Percentiles rank a stretch among this genome's conserved stretches.
These are phyloP conservation scores for Alternaria metachromatica DNA, from an alignment of 2,329 filamentous ascomycete genomes.

Conservation along the genomic window DNA sequence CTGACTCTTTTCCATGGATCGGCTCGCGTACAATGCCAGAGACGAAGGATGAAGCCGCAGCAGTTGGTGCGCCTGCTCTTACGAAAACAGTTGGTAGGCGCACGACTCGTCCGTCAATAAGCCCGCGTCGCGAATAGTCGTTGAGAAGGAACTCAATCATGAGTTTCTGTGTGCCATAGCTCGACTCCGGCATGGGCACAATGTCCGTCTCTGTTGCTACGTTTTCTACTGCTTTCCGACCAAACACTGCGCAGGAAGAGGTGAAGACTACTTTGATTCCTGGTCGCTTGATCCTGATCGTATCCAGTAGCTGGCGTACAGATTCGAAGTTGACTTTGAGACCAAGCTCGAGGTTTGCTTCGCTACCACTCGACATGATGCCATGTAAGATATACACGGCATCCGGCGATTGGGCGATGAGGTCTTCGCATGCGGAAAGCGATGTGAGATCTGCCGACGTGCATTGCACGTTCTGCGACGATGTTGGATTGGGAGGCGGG, in stretches of 20 bases:
- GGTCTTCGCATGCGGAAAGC: slow-evolving; percentile 25
- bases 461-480: slow-evolving; percentile 58
- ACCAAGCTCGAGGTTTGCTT: slow-evolving; percentile 66
- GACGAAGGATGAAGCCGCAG: slow-evolving; percentile 68
- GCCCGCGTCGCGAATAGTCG: slow-evolving; percentile 66
- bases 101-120: slow-evolving; percentile 64
- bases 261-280: slow-evolving; percentile 67
- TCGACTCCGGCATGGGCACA: slow-evolving; percentile 67
- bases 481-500: slow-evolving; percentile 55
- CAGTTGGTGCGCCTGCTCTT: slow-evolving; percentile 65
- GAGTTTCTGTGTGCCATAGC: slow-evolving; percentile 69
- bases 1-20: slow-evolving; percentile 60
- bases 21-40: slow-evolving; percentile 71
- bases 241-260: slow-evolving; percentile 69
- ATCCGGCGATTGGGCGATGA: slow-evolving; percentile 40
- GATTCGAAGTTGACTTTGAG: slow-evolving; percentile 68
- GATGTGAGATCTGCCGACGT: slow-evolving; percentile 62
- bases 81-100: slow-evolving; percentile 69
- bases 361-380: slow-evolving; percentile 70
- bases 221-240: slow-evolving; percentile 60
- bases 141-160: slow-evolving; percentile 68
- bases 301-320: slow-evolving; percentile 62
- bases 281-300: slow-evolving; percentile 57
- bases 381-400: slow-evolving; percentile 67
- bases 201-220: slow-evolving; percentile 47